Percentiles rank a stretch among this genome's conserved stretches.
phyloP scores from a whole-genome alignment of 179 eudicot species.

The Silene vulgaris region DNA sequence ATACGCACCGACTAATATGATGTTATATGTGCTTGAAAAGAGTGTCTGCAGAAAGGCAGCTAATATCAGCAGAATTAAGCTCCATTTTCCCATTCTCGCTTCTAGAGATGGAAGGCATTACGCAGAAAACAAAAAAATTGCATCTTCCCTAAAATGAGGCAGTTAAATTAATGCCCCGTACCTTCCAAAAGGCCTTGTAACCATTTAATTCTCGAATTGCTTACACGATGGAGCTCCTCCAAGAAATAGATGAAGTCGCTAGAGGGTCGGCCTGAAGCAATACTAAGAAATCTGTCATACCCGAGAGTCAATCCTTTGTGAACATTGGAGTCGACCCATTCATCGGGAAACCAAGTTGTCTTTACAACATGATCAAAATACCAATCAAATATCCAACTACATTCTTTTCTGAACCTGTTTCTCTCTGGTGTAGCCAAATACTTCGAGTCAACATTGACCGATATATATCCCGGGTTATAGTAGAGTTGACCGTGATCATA shows the following conservation, averaged over 20 bases:
- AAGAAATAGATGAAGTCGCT: constrained; percentile 25
- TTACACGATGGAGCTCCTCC: constrained; percentile 36
- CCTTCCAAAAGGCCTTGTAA: constrained; percentile 18
- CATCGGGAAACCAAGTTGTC: constrained; percentile 28
- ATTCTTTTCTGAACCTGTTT: constrained; percentile 18
- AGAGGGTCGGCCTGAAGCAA: constrained; percentile 20
- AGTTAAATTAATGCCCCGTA: neutral
- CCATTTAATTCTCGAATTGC: constrained; percentile 24
- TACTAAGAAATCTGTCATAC: constrained; percentile 24
- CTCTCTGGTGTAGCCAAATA: neutral
- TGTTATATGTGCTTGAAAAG: too few relatives aligned
- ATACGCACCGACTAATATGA: too few relatives aligned
- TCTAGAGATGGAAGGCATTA: too few relatives aligned
- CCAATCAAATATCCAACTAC: constrained; percentile 25
- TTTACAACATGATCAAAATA: constrained; percentile 29
- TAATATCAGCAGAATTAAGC: too few relatives aligned
- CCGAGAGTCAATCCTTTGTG: constrained; percentile 29
- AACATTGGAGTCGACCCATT: constrained; percentile 9
- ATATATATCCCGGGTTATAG: neutral
- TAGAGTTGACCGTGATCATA: neutral
- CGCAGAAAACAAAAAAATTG: too few relatives aligned
- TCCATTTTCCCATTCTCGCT: too few relatives aligned
- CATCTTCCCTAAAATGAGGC: too few relatives aligned
- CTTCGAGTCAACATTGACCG: neutral
- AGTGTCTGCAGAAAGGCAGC: too few relatives aligned